These are phyloP conservation scores for Cladosporium sp. DNA, from an alignment of 2,329 filamentous ascomycete genomes.

Conservation along the genomic window DNA sequence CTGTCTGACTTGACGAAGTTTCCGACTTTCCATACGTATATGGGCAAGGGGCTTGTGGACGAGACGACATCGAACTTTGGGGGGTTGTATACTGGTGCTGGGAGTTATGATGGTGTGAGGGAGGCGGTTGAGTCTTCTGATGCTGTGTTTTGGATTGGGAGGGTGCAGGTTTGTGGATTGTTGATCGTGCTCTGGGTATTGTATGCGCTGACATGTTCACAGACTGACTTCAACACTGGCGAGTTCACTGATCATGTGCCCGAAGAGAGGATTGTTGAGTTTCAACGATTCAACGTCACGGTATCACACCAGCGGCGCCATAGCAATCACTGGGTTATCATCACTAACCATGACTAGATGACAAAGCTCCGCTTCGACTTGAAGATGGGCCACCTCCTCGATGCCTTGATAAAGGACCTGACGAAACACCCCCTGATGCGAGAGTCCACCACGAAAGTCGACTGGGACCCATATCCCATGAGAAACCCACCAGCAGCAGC, in stretches of 20 bases:
- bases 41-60: constrained; percentile 21
- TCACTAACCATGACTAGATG: neutral
- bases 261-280: constrained; percentile 25
- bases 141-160: constrained; percentile 18
- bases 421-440: constrained; percentile 50
- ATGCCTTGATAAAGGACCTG: constrained; percentile 59
- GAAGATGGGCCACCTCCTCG: constrained; percentile 59
- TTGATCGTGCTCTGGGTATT: constrained; percentile 11
- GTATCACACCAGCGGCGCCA: neutral
- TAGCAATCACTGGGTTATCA: neutral
- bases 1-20: constrained; percentile 17
- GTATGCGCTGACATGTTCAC: constrained; percentile 14
- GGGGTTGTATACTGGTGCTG: constrained; percentile 24
- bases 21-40: constrained; percentile 18
- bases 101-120: constrained; percentile 18
- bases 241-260: constrained; percentile 28
- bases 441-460: constrained; percentile 40
- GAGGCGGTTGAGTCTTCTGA: constrained; percentile 22
- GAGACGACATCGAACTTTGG: constrained; percentile 18
- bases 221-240: constrained; percentile 26
- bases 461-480: constrained; percentile 42
- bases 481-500: constrained; percentile 18
- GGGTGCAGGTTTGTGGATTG: neutral
- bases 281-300: constrained; percentile 59
- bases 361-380: constrained; percentile 69